phyloP scores from a whole-genome alignment of 108 stramenopile genomes.

The Cyclostephanos invisitatus region DNA sequence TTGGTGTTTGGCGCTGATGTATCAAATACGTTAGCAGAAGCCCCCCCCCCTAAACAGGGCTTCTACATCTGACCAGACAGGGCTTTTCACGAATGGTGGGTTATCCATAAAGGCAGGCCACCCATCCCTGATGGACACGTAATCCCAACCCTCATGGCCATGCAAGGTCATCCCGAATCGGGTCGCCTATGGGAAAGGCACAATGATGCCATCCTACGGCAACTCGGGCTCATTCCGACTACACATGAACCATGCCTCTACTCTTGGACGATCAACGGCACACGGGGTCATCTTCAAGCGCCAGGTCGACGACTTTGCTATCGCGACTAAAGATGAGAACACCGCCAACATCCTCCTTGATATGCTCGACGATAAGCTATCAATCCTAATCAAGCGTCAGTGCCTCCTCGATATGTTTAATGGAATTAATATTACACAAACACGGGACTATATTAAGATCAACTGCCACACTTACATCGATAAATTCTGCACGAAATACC shows the following conservation, averaged over 20 bases:
- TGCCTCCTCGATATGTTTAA: conserved; percentile 9
- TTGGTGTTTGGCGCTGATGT: conserved; percentile 27
- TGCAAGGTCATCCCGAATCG: conserved; percentile 31
- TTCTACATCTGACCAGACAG: conserved; percentile 35
- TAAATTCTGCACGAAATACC: conserved; percentile 1
- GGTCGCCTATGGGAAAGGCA: conserved; percentile 26
- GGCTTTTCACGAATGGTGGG: conserved; percentile 43
- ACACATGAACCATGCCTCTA: conserved; percentile 20
- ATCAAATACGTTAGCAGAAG: conserved; percentile 27
- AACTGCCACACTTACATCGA: conserved; percentile 30
- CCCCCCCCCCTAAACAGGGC: background rate
- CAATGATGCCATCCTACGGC: conserved; percentile 8
- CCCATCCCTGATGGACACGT: conserved; percentile 31
- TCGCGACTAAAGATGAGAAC: background rate
- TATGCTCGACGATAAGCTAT: background rate
- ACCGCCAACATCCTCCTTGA: conserved; percentile 1
- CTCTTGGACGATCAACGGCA: conserved; percentile 1
- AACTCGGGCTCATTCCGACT: conserved; percentile 5
- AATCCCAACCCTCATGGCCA: conserved; percentile 18
- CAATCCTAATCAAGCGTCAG: conserved; percentile 8
- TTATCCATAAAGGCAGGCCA: conserved; percentile 8
- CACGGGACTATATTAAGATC: conserved; percentile 32
- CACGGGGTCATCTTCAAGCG: conserved; percentile 22
- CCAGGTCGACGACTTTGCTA: conserved; percentile 28
- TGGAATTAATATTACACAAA: conserved; percentile 41